Evolutionary conservation across 1,139 yeast genomes (phyloP), one percentile per base, ranked within the genome.

Genomic region (Hanseniaspora sp.): DNA sequence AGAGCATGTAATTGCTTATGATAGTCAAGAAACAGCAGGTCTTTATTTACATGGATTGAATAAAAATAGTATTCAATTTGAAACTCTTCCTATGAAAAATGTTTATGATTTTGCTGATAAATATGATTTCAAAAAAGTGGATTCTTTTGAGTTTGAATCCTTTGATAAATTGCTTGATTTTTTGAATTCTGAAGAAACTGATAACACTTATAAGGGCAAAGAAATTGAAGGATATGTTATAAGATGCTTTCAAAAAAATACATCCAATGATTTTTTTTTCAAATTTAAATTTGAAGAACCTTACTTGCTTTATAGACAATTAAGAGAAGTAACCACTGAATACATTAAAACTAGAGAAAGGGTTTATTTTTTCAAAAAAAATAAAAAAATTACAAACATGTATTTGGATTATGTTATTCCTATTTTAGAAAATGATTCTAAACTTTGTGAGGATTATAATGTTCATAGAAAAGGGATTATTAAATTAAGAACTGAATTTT

Each of bases 201-300:
- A 84, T 0, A 97, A 97, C 0, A 75, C 82, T 1, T 88, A 81
- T 70, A 69, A 83, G 0, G 80, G 76, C 1, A 70, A 74, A 46
- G 96, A 87, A 60, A 77, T 86, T 7, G 99, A 94, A 69, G 99
- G 99, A 0, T 94, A 92, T 70, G 99, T 94, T 1, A 73, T 94
- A 6, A 73, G 98, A 53, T 79, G 92, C 61, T 64, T 63, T 4
- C 54, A 59, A 12, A 55, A 55, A 12, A 61, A 59, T 23, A 56
- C 56, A 29, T 55, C 55, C 2, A 66, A 64, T 13, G 83, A 80
- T 58, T 87, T 77, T 62, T 87, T 94, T 68, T 94, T 88, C 77
- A 94, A 94, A 69, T 92, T 74, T 71, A 94, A 94, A 67, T 92
- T 94, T 66, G 95, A 88, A 60, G 96, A 94, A 68, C 98, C 98